phyloP scores from a whole-genome alignment of 106 monocot genomes.

The Allium fistulosum region DNA sequence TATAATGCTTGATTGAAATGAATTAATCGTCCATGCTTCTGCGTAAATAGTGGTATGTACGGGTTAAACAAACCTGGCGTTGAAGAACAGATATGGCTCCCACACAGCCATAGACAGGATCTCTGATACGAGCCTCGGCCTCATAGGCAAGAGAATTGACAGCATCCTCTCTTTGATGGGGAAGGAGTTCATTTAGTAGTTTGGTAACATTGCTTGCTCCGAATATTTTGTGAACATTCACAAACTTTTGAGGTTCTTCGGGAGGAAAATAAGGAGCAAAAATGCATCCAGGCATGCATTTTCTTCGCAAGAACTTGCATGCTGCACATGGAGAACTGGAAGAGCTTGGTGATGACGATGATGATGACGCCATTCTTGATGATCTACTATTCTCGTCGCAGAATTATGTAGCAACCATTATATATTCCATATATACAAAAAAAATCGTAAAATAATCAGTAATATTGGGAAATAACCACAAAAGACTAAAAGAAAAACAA shows the following conservation, averaged over 20 bases:
- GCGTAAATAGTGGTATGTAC: too few species aligned
- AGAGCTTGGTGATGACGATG: slow-evolving; percentile 6
- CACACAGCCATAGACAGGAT: slow-evolving; percentile 64
- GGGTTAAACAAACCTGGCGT: slow-evolving; percentile 9
- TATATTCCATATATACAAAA: background rate
- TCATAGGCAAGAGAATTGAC: slow-evolving; percentile 68
- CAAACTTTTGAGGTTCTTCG: slow-evolving; percentile 59
- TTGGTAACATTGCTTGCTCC: slow-evolving; percentile 62
- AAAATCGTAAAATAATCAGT: background rate
- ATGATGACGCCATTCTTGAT: background rate
- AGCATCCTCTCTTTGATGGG: slow-evolving; percentile 57
- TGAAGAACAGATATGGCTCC: slow-evolving; percentile 59
- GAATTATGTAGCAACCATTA: background rate
- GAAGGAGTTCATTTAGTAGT: slow-evolving; percentile 51
- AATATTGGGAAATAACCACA: background rate
- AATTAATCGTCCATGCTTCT: too few species aligned
- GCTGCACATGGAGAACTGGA: slow-evolving; percentile 57
- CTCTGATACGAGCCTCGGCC: slow-evolving; percentile 48
- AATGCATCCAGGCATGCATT: slow-evolving; percentile 60
- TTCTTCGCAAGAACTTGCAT: slow-evolving; percentile 59
- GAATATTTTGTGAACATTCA: slow-evolving; percentile 64
- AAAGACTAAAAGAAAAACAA: background rate
- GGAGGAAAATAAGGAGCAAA: slow-evolving; percentile 69
- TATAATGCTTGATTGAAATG: too few species aligned
- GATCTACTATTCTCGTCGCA: background rate